phyloP scores from a whole-genome alignment of 345 rosid species.

The Nephelium lappaceum region DNA sequence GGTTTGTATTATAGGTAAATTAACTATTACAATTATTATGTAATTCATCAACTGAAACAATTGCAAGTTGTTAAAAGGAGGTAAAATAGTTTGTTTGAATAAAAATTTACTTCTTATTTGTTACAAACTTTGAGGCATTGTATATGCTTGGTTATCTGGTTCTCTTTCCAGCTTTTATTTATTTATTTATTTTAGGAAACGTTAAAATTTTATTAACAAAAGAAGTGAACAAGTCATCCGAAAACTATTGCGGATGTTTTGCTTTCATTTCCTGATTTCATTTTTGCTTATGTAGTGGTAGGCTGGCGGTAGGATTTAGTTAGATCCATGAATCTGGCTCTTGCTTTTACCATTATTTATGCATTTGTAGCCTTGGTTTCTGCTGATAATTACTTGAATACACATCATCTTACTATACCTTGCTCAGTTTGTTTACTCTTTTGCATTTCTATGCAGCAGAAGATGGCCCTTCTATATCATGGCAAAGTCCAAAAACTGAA shows the following conservation, averaged over 20 bases:
- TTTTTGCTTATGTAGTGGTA: neutral
- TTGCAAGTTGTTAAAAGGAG: neutral
- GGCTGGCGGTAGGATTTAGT: neutral
- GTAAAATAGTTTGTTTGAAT: neutral
- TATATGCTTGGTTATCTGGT: neutral
- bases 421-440: constrained; percentile 16
- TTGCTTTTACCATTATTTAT: neutral
- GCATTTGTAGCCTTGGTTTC: neutral
- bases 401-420: neutral
- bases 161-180: constrained; percentile 8
- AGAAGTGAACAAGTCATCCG: too few species aligned
- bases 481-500: constrained; percentile 76
- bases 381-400: constrained; percentile 5
- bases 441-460: constrained; percentile 36
- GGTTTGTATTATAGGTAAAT: neutral
- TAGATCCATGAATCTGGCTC: neutral
- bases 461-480: constrained; percentile 45
- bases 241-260: neutral
- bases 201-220: too few species aligned
- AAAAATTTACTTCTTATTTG: neutral
- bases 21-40: neutral
- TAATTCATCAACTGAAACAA: neutral
- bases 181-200: too few species aligned
- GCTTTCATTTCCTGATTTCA: constrained; percentile 1
- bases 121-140: neutral